Conservation (phyloP, 2,329 filamentous ascomycete species). For the Tympanopsis confertula region DNA sequence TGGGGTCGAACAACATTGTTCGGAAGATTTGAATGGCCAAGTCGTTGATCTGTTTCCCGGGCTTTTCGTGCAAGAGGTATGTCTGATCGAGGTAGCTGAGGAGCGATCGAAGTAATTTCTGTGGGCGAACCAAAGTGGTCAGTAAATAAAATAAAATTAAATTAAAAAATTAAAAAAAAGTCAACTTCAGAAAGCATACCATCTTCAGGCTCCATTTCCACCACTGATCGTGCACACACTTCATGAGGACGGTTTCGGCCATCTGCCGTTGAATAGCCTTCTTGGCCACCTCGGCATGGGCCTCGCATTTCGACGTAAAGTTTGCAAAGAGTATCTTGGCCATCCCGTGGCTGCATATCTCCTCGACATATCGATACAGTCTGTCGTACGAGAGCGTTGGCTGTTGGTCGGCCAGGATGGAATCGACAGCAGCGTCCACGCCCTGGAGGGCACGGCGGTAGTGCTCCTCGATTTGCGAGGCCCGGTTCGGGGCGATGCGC, state of each 20-base stretch:
- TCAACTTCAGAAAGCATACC: slow-evolving; percentile 32
- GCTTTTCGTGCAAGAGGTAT: slow-evolving; percentile 66
- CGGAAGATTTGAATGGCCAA: slow-evolving; percentile 70
- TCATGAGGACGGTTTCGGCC: slow-evolving; percentile 55
- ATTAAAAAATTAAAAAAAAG: not conserved
- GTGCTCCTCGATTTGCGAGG: slow-evolving; percentile 61
- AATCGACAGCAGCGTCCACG: slow-evolving; percentile 59
- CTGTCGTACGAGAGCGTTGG: slow-evolving; percentile 71
- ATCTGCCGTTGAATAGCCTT: too few relatives aligned
- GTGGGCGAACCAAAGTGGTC: slow-evolving; percentile 2
- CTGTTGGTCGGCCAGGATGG: slow-evolving; percentile 56
- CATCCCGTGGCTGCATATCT: slow-evolving; percentile 70
- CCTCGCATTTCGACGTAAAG: slow-evolving; percentile 34
- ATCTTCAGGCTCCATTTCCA: slow-evolving; percentile 66
- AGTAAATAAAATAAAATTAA: not conserved
- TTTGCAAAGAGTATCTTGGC: slow-evolving; percentile 56
- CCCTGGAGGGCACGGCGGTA: slow-evolving; percentile 66
- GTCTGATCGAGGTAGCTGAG: slow-evolving; percentile 88
- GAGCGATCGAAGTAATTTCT: slow-evolving; percentile 71
- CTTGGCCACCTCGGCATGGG: not conserved
- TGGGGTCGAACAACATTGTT: slow-evolving; percentile 30
- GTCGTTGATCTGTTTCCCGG: slow-evolving; percentile 64
- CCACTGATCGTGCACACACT: slow-evolving; percentile 50
- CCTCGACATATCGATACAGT: slow-evolving; percentile 82
- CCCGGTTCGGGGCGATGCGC: slow-evolving; percentile 43